Percentiles rank a stretch among this genome's conserved stretches.
phyloP scores from a whole-genome alignment of 148 eudicot genomes.

The Cornus florida region DNA sequence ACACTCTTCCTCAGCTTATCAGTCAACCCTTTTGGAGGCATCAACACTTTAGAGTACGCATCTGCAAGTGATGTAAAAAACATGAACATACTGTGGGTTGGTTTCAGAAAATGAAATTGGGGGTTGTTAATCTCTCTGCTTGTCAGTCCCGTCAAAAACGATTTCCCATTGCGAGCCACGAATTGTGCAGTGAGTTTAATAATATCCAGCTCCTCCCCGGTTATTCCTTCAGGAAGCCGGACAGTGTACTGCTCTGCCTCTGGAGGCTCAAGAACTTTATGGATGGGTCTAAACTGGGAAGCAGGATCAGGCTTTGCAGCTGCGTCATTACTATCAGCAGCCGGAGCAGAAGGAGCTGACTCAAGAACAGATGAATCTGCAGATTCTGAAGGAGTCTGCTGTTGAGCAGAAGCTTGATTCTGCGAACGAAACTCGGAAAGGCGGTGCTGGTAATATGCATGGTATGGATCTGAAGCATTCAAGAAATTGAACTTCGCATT shows the following conservation, averaged over 20 bases:
- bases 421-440: constrained; percentile 65
- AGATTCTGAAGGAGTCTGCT: constrained; percentile 34
- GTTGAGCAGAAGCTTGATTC: constrained; percentile 40
- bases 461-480: constrained; percentile 71
- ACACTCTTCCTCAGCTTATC: constrained; percentile 67
- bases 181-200: constrained; percentile 82
- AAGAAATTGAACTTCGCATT: constrained; percentile 72
- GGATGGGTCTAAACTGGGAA: constrained; percentile 59
- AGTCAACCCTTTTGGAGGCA: constrained; percentile 76
- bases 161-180: constrained; percentile 77
- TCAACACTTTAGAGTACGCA: constrained; percentile 80
- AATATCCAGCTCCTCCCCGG: constrained; percentile 81
- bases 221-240: constrained; percentile 79
- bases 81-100: constrained; percentile 82
- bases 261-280: constrained; percentile 76
- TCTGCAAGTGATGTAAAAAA: constrained; percentile 82
- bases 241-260: constrained; percentile 84
- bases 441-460: constrained; percentile 76
- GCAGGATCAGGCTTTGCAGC: constrained; percentile 62
- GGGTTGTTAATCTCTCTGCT: constrained; percentile 73
- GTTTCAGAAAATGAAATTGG: constrained; percentile 76
- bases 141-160: constrained; percentile 68
- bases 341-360: constrained; percentile 26
- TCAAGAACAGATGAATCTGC: constrained; percentile 38
- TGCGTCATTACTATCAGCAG: constrained; percentile 34